These are phyloP conservation scores for Vitis rotundifolia DNA, from an alignment of 164 flowering plant genomes.

Conservation along the genomic window DNA sequence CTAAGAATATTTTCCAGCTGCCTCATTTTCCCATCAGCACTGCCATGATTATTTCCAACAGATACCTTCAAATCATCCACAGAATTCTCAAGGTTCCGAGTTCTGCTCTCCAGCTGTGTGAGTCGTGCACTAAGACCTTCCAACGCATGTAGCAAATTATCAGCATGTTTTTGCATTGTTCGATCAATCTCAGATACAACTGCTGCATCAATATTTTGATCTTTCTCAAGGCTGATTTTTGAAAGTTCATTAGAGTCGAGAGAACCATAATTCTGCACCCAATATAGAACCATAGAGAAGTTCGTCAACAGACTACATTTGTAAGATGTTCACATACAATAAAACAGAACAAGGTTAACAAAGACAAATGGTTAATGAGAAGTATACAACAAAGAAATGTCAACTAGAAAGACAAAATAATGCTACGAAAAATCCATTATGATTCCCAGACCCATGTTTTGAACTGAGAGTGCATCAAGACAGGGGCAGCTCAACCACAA, in stretches of 20 bases:
- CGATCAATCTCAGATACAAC: conserved; percentile 70
- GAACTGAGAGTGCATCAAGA: no score
- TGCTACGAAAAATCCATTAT: no score
- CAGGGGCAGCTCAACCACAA: no score
- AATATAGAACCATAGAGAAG: neutral
- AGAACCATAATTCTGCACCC: conserved; percentile 55
- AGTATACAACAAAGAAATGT: no score
- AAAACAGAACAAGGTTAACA: no score
- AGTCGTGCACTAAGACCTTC: conserved; percentile 80
- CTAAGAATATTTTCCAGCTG: conserved; percentile 77
- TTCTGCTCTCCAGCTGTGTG: conserved; percentile 78
- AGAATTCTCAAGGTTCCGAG: conserved; percentile 66
- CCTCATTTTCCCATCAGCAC: conserved; percentile 80
- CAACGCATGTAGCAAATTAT: conserved; percentile 65
- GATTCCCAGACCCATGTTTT: no score
- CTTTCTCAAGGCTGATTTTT: conserved; percentile 43
- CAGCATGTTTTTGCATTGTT: conserved; percentile 78
- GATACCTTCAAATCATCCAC: conserved; percentile 84
- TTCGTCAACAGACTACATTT: no score
- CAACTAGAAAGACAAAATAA: no score
- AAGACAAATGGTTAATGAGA: no score
- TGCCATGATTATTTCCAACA: conserved; percentile 72
- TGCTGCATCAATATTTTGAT: conserved; percentile 33
- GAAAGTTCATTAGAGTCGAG: conserved; percentile 44
- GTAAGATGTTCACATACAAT: no score